Conservation (phyloP, 2,329 filamentous ascomycete genomes). For the Fusarium metavorans region DNA sequence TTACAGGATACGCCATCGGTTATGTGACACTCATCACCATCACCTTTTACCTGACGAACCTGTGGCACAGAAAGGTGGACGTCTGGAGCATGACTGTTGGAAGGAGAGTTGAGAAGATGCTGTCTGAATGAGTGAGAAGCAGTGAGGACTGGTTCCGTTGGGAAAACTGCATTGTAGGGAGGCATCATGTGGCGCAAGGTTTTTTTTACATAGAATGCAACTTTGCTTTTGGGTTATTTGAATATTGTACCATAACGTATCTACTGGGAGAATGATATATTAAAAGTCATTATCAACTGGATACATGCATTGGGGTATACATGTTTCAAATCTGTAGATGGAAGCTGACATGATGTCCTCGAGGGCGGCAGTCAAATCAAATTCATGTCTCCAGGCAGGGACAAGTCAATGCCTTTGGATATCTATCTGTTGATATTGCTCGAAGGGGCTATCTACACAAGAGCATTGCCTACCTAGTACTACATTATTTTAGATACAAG, state of each 20-base stretch:
- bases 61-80: conserved; percentile 53
- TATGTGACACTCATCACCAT: conserved; percentile 47
- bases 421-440: background rate
- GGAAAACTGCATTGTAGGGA: background rate
- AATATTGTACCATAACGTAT: background rate
- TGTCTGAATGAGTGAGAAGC: conserved; percentile 13
- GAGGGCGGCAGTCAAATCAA: background rate
- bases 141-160: background rate
- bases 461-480: background rate
- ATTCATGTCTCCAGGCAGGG: background rate
- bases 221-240: background rate
- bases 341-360: background rate
- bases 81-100: conserved; percentile 53
- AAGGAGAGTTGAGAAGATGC: conserved; percentile 49
- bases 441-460: background rate
- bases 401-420: background rate
- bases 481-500: background rate
- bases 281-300: background rate
- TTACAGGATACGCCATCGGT: conserved; percentile 47
- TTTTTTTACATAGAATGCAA: background rate
- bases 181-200: background rate
- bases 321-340: background rate
- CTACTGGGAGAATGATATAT: background rate
- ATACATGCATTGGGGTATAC: background rate
- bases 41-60: conserved; percentile 51